phyloP scores from a whole-genome alignment of 305 asterid genomes.

The Stenogyne calaminthoides region DNA sequence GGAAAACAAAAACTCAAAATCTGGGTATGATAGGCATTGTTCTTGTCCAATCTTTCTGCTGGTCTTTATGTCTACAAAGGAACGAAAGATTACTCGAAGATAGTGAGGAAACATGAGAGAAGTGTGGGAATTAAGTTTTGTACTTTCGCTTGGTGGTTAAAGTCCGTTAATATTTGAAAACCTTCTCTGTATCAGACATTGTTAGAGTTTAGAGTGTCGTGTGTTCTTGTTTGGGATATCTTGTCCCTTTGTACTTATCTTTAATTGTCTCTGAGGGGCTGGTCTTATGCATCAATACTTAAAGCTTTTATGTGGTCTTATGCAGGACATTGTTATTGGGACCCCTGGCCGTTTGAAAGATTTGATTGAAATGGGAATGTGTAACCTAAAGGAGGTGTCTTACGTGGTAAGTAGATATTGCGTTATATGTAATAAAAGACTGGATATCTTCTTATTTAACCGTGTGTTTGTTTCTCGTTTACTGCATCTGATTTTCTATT shows the following conservation, averaged over 20 bases:
- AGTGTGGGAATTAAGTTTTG: not conserved
- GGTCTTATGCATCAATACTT: slow-evolving; percentile 17
- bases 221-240: not conserved
- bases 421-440: slow-evolving; percentile 8
- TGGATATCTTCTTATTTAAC: not conserved
- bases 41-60: not conserved
- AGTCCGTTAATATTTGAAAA: not conserved
- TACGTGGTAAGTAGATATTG: slow-evolving; percentile 70
- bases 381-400: slow-evolving; percentile 76
- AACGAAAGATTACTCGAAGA: not conserved
- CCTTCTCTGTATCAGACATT: not conserved
- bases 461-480: not conserved
- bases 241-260: not conserved
- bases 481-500: slow-evolving; percentile 2
- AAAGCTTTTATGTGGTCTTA: slow-evolving; percentile 16
- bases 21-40: not conserved
- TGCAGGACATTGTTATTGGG: slow-evolving; percentile 94
- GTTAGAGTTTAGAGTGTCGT: not conserved
- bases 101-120: not conserved
- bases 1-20: not conserved
- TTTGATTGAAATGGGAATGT: slow-evolving; percentile 88
- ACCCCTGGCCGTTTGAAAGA: slow-evolving; percentile 97
- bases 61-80: not conserved
- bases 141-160: not conserved
- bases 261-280: not conserved